Conservation (phyloP, 1,139 yeast genomes). For the Candida sp. region DNA sequence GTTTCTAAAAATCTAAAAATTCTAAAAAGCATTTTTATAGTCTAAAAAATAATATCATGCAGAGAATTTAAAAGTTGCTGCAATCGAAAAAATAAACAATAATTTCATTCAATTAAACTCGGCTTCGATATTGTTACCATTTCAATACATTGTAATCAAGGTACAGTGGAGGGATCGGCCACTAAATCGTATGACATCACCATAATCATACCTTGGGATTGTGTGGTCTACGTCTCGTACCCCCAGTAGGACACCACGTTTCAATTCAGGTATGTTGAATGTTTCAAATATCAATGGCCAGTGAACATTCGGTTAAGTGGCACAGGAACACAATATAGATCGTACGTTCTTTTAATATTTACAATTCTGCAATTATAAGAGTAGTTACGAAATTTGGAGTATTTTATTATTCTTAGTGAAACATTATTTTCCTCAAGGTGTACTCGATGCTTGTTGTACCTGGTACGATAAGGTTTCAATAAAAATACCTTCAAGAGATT, state of each 20-base stretch:
- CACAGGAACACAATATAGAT: neutral
- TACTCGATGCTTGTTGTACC: neutral
- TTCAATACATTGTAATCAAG: too few relatives aligned
- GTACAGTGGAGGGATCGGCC: too few relatives aligned
- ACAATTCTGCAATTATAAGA: neutral
- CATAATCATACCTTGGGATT: too few relatives aligned
- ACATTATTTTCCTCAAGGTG: neutral
- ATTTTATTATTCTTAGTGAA: neutral
- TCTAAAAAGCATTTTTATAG: neutral
- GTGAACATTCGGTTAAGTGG: neutral
- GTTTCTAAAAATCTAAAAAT: neutral
- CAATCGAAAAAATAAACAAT: neutral
- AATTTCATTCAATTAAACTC: too few relatives aligned
- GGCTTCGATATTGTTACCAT: too few relatives aligned
- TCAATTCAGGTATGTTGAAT: neutral
- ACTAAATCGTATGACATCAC: too few relatives aligned
- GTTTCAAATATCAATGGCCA: neutral
- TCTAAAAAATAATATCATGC: neutral
- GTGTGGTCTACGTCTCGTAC: too few relatives aligned
- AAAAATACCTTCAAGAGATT: neutral
- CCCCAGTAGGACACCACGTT: too few relatives aligned
- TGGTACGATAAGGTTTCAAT: neutral
- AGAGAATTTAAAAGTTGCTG: neutral
- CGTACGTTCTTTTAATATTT: neutral
- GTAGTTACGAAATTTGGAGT: neutral